Base-by-base conservation (phyloP, 495 filamentous ascomycete species). In the Talaromyces thailandensis region DNA sequence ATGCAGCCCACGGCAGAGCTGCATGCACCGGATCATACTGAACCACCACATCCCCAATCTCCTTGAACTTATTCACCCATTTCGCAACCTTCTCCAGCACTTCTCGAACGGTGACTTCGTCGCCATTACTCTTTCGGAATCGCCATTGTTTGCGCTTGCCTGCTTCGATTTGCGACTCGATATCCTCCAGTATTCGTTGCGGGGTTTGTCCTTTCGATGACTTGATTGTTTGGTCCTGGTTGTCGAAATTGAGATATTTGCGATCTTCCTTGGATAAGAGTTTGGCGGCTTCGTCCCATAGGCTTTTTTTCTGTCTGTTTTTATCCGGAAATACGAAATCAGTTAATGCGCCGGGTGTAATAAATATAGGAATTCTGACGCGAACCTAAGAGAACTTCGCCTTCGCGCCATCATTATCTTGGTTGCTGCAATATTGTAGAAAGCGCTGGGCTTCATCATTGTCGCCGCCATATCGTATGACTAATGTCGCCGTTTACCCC, bases 1-100 rank as follows among this genome's bases (percentile, higher is more conserved):
- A 63, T 9, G 62, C 75, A 6, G 72, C 79, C 79, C 79, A 80
- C 11, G 79, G 76, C 48, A 80, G 64, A 16, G 70, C 69, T 25
- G 72, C 71, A 69, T 80, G 75, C 2, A 56, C 66, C 12, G 73
- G 76, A 64, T 80, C 76, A 58, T 71, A 70, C 58, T 73, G 71
- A 16, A 68, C 62, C 8, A 71, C 69, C 12, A 71, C 62, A 62
- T 79, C 74, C 18, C 76, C 76, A 50, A 79, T 43, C 11, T 63
- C 62, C 55, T 70, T 74, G 64, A 79, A 79, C 26, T 68, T 75
- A 5, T 74, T 61, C 8, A 79, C 63, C 71, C 73, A 79, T 4
- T 23, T 61, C 12, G 70, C 57, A 12, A 79, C 65, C 62, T 75
- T 79, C 6, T 72, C 69, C 16, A 72, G 63, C 2, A 73, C 32